Percentiles rank a stretch among this genome's conserved stretches.
These are phyloP conservation scores for Schizophyllum amplum DNA, from an alignment of 1,284 basidiomycete species.

Conservation along the genomic window DNA sequence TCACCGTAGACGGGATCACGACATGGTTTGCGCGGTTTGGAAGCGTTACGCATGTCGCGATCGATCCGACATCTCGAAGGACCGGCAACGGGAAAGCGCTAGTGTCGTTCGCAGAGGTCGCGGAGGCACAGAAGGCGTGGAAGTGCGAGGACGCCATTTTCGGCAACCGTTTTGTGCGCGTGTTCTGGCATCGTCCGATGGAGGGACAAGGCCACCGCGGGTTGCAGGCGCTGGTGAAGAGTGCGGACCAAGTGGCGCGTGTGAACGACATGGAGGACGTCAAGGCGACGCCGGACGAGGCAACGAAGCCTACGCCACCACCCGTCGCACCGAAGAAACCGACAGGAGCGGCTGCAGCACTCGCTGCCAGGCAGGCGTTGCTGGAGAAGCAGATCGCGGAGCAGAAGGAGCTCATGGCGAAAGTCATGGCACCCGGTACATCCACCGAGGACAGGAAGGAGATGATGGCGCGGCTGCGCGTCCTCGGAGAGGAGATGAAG, in stretches of 20 bases:
- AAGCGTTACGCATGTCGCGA: conserved; percentile 86
- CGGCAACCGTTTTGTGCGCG: conserved; percentile 89
- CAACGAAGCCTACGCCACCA: conserved; percentile 14
- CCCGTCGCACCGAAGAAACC: conserved; percentile 24
- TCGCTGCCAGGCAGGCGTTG: conserved; percentile 68
- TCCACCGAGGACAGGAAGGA: conserved; percentile 71
- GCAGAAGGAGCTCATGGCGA: conserved; percentile 81
- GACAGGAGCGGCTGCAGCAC: conserved; percentile 27
- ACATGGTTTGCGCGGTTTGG: conserved; percentile 92
- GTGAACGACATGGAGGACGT: conserved; percentile 24
- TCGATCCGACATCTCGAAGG: conserved; percentile 51
- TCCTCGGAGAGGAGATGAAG: conserved; percentile 76
- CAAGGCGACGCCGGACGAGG: conserved; percentile 14
- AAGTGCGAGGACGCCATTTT: conserved; percentile 91
- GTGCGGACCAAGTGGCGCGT: conserved; percentile 63
- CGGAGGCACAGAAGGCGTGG: conserved; percentile 85
- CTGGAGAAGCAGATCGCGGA: conserved; percentile 83
- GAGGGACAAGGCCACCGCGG: conserved; percentile 79
- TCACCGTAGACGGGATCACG: conserved; percentile 74
- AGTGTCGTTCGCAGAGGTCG: conserved; percentile 82
- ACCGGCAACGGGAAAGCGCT: conserved; percentile 54
- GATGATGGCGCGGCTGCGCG: conserved; percentile 72
- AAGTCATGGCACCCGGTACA: conserved; percentile 40
- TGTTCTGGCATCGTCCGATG: conserved; percentile 89
- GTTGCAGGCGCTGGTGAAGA: conserved; percentile 68